Conservation (phyloP, 805 yeast genomes). For the Maudiozyma bulderi region DNA sequence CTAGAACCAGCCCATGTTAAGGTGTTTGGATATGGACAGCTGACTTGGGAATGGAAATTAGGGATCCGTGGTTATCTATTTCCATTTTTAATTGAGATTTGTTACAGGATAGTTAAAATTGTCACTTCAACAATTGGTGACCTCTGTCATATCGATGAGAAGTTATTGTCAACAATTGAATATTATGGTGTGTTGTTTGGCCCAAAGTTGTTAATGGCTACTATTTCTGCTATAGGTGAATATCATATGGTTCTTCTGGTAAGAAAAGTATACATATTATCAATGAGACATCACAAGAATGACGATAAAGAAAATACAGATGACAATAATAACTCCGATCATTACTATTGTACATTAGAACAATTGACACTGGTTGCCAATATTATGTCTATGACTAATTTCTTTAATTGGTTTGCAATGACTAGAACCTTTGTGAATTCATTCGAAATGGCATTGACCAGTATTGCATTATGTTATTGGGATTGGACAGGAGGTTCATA, state of each 20-base stretch:
- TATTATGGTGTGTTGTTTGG: conserved; percentile 34
- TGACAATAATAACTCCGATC: not conserved
- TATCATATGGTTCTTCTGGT: conserved; percentile 44
- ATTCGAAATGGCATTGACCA: conserved; percentile 64
- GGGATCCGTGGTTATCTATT: conserved; percentile 70
- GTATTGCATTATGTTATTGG: conserved; percentile 62
- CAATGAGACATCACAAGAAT: conserved; percentile 10
- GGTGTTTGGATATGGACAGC: conserved; percentile 69
- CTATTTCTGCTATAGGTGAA: conserved; percentile 67
- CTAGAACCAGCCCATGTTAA: conserved; percentile 80
- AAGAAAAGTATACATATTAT: conserved; percentile 17
- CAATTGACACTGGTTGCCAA: conserved; percentile 13
- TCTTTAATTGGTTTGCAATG: conserved; percentile 70
- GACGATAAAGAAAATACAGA: conserved; percentile 8
- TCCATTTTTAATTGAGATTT: conserved; percentile 54
- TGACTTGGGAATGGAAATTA: conserved; percentile 91
- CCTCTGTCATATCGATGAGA: not conserved
- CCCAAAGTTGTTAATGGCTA: conserved; percentile 65
- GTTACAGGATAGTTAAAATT: conserved; percentile 11
- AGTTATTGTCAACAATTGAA: conserved; percentile 15
- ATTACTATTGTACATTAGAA: not conserved
- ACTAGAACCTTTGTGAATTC: conserved; percentile 83
- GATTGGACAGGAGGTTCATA: conserved; percentile 39
- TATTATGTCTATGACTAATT: conserved; percentile 20
- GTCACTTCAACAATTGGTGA: not conserved